phyloP scores from a whole-genome alignment of 1,284 basidiomycete genomes.

The Trichosporon ovoides region DNA sequence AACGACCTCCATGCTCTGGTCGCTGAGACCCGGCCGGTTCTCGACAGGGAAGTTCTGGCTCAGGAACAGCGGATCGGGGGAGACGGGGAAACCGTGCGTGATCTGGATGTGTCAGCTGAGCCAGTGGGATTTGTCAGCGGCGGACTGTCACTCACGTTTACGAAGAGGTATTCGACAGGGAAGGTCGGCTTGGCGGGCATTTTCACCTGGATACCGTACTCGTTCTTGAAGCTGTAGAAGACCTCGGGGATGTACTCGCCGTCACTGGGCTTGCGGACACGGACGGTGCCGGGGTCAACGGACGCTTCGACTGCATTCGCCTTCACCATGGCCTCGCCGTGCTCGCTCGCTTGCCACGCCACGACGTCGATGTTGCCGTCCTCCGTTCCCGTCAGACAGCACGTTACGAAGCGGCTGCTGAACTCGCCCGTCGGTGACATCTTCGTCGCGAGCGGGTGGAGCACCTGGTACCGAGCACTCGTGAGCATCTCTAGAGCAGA shows the following conservation, averaged over 20 bases:
- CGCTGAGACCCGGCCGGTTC: slow-evolving; percentile 82
- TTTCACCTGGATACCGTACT: slow-evolving; percentile 95
- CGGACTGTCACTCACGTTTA: slow-evolving; percentile 74
- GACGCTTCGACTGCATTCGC: slow-evolving; percentile 96
- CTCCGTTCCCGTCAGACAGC: slow-evolving; percentile 83
- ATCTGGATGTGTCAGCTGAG: slow-evolving; percentile 56
- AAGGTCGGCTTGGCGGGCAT: slow-evolving; percentile 98
- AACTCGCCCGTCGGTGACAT: slow-evolving; percentile 79
- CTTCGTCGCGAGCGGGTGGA: slow-evolving; percentile 68
- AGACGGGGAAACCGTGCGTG: slow-evolving; percentile 93
- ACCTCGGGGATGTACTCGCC: slow-evolving; percentile 97
- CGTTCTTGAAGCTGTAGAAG: slow-evolving; percentile 97
- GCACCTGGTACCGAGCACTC: slow-evolving; percentile 76
- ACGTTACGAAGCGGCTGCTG: slow-evolving; percentile 87
- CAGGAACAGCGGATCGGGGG: slow-evolving; percentile 76
- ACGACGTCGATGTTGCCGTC: slow-evolving; percentile 86
- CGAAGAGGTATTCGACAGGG: slow-evolving; percentile 94
- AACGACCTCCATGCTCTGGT: slow-evolving; percentile 70
- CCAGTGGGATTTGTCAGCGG: background rate
- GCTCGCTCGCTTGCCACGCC: slow-evolving; percentile 86
- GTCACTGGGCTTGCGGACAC: slow-evolving; percentile 69
- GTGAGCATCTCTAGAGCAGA: slow-evolving; percentile 91
- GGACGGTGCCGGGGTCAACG: slow-evolving; percentile 84
- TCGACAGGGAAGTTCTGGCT: slow-evolving; percentile 77
- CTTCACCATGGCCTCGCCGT: slow-evolving; percentile 93